Evolutionary conservation across 139 green algal species (phyloP).

Genomic region (Chlorella sorokiniana): DNA sequence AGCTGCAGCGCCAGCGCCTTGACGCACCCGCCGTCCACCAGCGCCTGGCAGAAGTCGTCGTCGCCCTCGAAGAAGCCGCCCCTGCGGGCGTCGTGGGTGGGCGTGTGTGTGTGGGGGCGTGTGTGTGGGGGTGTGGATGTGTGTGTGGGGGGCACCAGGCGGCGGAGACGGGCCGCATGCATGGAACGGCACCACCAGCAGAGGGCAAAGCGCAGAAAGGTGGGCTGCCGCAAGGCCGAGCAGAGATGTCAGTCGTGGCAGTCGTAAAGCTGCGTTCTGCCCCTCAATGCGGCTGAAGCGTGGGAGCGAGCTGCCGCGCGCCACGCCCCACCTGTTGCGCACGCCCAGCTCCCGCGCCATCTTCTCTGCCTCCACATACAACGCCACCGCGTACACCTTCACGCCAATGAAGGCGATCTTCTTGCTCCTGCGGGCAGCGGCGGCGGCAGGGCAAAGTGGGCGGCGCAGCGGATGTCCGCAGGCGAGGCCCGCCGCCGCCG

Average conservation of each 20-base stretch:
- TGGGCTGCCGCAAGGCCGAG: too few relatives aligned
- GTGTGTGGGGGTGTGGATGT: background rate
- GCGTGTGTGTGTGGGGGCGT: background rate
- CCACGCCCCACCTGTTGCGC: slow-evolving; percentile 10
- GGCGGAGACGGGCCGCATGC: too few relatives aligned
- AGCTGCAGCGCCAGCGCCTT: slow-evolving; percentile 66
- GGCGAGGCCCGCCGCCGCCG: too few relatives aligned
- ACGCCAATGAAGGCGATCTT: slow-evolving; percentile 76
- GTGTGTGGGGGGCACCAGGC: background rate
- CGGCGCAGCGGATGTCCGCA: background rate
- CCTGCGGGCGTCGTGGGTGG: background rate
- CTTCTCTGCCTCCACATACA: slow-evolving; percentile 79
- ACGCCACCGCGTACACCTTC: slow-evolving; percentile 78
- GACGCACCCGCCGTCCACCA: slow-evolving; percentile 79
- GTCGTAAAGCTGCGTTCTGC: too few relatives aligned
- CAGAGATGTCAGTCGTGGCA: too few relatives aligned
- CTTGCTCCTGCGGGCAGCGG: slow-evolving; percentile 48
- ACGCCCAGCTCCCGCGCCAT: slow-evolving; percentile 81
- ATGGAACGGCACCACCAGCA: background rate
- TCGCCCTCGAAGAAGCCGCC: slow-evolving; percentile 57
- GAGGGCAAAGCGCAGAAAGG: too few relatives aligned
- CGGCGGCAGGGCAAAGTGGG: background rate
- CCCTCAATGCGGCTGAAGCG: too few relatives aligned
- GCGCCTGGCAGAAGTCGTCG: slow-evolving; percentile 69
- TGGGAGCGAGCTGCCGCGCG: background rate